phyloP scores from a whole-genome alignment of 805 yeast species.

The Kuraishia borneana region DNA sequence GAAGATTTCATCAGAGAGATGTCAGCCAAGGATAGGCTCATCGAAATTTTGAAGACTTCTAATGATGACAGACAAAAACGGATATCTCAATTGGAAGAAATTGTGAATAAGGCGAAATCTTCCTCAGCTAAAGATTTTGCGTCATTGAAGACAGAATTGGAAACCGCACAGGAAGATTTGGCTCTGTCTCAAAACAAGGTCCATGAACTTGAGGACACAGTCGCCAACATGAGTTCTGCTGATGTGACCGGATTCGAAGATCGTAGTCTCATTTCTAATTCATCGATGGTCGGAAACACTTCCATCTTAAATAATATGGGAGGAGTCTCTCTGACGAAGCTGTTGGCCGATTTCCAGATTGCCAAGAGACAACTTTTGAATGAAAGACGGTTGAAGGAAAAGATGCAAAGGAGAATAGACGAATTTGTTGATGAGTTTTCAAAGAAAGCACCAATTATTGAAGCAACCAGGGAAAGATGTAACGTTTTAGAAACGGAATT shows the following conservation, averaged over 20 bases:
- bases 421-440: conserved; percentile 68
- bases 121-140: conserved; percentile 25
- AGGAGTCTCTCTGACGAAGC: conserved; percentile 52
- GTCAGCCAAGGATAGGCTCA: conserved; percentile 47
- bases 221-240: conserved; percentile 28
- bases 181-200: conserved; percentile 25
- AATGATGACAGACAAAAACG: conserved; percentile 41
- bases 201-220: conserved; percentile 27
- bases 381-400: conserved; percentile 62
- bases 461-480: conserved; percentile 53
- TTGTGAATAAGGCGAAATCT: conserved; percentile 27
- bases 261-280: conserved; percentile 5
- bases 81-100: conserved; percentile 39
- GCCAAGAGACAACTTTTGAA: conserved; percentile 55
- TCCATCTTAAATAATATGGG: conserved; percentile 13
- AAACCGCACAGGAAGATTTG: conserved; percentile 22
- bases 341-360: conserved; percentile 52
- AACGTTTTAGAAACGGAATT: conserved; percentile 43
- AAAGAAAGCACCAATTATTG: conserved; percentile 64
- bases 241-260: background rate
- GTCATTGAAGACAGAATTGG: conserved; percentile 23
- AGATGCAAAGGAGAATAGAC: conserved; percentile 61
- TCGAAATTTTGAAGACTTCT: conserved; percentile 43
- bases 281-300: background rate
- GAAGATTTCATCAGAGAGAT: conserved; percentile 47